Evolutionary conservation across 495 filamentous ascomycete genomes (phyloP).

Genomic region (Parachaetomium inaequale): DNA sequence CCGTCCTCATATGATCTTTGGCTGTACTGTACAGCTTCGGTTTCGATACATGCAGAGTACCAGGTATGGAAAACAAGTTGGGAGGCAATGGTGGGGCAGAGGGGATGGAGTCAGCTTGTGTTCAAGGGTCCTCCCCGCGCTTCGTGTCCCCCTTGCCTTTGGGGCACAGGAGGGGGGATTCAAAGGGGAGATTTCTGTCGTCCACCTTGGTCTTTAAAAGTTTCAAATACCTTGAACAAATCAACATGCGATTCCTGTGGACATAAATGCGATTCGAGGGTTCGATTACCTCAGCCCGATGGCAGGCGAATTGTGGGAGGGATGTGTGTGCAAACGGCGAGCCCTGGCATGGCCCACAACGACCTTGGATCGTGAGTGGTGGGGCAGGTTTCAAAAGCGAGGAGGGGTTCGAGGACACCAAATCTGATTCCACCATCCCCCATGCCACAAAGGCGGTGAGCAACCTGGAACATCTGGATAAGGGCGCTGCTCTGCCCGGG

Average conservation of each 20-base stretch:
- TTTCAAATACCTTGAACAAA: too few relatives aligned
- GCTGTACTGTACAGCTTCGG: not conserved
- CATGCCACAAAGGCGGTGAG: conserved; percentile 14
- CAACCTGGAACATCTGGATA: not conserved
- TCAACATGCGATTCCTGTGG: too few relatives aligned
- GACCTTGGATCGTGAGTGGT: not conserved
- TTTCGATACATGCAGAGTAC: too few relatives aligned
- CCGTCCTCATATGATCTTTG: not conserved
- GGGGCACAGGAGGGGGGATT: not conserved
- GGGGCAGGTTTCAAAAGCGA: conserved; percentile 11
- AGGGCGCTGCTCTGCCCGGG: not conserved
- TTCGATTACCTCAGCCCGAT: not conserved
- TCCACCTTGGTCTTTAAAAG: too few relatives aligned
- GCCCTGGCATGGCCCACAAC: not conserved
- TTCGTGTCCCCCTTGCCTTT: not conserved
- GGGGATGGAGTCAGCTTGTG: not conserved
- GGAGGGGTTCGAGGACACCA: conserved; percentile 12
- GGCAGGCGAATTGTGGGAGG: not conserved
- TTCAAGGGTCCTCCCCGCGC: not conserved
- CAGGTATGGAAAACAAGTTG: not conserved
- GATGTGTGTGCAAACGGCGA: conserved; percentile 3
- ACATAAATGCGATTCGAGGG: too few relatives aligned
- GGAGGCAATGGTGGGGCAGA: not conserved
- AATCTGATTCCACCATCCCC: not conserved
- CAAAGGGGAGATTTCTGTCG: too few relatives aligned